These are phyloP conservation scores for Taphrina sp. DNA, from an alignment of 1,139 yeast species.

Conservation along the genomic window DNA sequence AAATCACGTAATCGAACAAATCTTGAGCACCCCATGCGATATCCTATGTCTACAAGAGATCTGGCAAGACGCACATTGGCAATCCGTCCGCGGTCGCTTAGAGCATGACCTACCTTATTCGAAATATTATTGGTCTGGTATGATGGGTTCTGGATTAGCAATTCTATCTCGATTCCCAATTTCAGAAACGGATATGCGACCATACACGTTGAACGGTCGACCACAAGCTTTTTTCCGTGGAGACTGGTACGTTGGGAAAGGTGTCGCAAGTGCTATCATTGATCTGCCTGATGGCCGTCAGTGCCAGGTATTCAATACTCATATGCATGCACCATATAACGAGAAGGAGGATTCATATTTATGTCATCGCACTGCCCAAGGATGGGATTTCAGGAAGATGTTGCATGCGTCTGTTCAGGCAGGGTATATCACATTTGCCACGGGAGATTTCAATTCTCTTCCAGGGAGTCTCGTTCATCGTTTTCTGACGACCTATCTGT, in stretches of 20 bases:
- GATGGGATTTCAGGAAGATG: conserved; percentile 85
- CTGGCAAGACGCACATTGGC: conserved; percentile 88
- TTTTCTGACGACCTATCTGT: conserved; percentile 63
- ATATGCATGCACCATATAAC: conserved; percentile 95
- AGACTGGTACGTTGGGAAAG: conserved; percentile 96
- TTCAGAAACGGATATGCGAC: conserved; percentile 67
- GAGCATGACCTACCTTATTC: conserved; percentile 57
- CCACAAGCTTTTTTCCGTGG: conserved; percentile 93
- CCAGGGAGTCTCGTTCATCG: conserved; percentile 84
- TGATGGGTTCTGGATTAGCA: conserved; percentile 91
- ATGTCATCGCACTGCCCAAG: conserved; percentile 91
- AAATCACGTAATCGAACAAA: conserved; percentile 66
- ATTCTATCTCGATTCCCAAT: conserved; percentile 82
- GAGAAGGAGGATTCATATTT: conserved; percentile 85
- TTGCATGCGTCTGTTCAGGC: conserved; percentile 62
- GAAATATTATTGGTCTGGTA: conserved; percentile 69
- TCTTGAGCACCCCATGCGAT: conserved; percentile 64
- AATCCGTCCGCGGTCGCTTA: conserved; percentile 54
- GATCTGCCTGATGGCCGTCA: conserved; percentile 54
- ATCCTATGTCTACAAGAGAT: conserved; percentile 87
- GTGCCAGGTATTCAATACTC: conserved; percentile 80
- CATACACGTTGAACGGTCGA: conserved; percentile 90
- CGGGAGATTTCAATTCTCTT: conserved; percentile 86
- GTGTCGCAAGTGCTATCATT: conserved; percentile 73
- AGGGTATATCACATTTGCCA: conserved; percentile 82